Evolutionary conservation across 192 early-diverging fungal genomes (phyloP).

Genomic region (Coemansia sp.): DNA sequence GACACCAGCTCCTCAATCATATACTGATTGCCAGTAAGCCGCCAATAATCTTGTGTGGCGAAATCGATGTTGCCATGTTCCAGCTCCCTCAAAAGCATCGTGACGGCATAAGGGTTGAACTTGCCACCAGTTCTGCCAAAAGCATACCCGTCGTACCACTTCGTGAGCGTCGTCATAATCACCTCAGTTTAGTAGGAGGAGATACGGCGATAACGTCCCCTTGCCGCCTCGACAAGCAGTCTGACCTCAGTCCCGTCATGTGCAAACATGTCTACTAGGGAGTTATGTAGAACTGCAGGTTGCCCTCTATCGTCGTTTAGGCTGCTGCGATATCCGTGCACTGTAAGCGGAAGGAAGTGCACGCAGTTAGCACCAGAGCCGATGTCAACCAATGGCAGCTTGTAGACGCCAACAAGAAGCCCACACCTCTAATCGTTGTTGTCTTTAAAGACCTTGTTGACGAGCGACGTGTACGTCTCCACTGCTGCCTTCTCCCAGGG

Average conservation of each 20-base stretch:
- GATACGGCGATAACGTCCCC: background rate
- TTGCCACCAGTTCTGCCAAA: background rate
- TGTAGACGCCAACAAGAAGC: conserved; percentile 1
- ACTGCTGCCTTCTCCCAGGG: background rate
- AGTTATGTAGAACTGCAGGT: too few species aligned
- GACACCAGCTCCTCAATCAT: background rate
- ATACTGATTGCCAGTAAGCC: background rate
- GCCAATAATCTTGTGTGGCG: background rate
- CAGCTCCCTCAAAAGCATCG: background rate
- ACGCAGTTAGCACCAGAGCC: background rate
- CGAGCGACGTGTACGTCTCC: background rate
- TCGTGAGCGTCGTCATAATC: background rate
- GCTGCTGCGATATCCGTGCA: background rate
- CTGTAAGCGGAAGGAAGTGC: background rate
- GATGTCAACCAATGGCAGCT: background rate
- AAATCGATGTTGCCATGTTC: background rate
- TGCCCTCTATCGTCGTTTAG: too few species aligned
- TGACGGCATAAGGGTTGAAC: background rate
- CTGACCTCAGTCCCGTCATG: background rate
- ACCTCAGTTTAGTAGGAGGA: background rate
- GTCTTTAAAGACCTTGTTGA: background rate
- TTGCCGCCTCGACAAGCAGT: background rate
- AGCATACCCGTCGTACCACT: background rate
- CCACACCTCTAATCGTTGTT: background rate
- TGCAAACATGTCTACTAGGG: background rate